These are phyloP conservation scores for Eimeria necatrix DNA, from an alignment of 169 alveolate species.

Conservation along the genomic window DNA sequence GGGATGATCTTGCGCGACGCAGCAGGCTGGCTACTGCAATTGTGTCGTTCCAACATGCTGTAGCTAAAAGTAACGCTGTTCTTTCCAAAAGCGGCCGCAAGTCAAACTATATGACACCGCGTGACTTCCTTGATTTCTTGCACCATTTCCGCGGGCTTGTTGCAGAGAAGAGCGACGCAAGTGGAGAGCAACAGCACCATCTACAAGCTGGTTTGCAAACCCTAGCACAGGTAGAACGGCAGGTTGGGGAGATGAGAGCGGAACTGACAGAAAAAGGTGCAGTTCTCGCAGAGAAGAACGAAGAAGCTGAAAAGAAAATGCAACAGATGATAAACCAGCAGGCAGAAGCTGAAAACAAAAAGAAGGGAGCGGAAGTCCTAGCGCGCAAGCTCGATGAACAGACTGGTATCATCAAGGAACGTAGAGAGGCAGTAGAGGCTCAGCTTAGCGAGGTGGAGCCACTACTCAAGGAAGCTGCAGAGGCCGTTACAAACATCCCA, in stretches of 20 bases:
- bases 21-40: slow-evolving; percentile 89
- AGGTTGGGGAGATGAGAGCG: slow-evolving; percentile 94
- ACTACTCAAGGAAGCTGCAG: slow-evolving; percentile 96
- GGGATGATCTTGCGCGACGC: slow-evolving; percentile 82
- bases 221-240: slow-evolving; percentile 94
- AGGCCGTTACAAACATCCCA: slow-evolving; percentile 95
- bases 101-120: slow-evolving; percentile 96
- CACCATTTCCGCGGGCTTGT: slow-evolving; percentile 95
- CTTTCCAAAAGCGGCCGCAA: slow-evolving; percentile 92
- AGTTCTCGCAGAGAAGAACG: slow-evolving; percentile 95
- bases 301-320: slow-evolving; percentile 97
- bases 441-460: slow-evolving; percentile 98
- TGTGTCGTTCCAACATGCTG: slow-evolving; percentile 92
- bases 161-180: slow-evolving; percentile 94
- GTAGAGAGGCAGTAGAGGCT: slow-evolving; percentile 93
- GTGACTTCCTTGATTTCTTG: slow-evolving; percentile 98
- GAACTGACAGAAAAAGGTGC: slow-evolving; percentile 93
- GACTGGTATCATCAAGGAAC: slow-evolving; percentile 91
- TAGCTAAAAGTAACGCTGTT: slow-evolving; percentile 87
- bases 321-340: slow-evolving; percentile 95
- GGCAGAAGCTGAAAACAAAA: slow-evolving; percentile 96
- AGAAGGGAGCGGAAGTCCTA: slow-evolving; percentile 93
- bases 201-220: slow-evolving; percentile 97
- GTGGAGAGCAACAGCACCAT: slow-evolving; percentile 95
- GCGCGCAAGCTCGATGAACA: slow-evolving; percentile 94